Conservation (phyloP, 2,329 filamentous ascomycete species). For the Penicillium corylophilum region DNA sequence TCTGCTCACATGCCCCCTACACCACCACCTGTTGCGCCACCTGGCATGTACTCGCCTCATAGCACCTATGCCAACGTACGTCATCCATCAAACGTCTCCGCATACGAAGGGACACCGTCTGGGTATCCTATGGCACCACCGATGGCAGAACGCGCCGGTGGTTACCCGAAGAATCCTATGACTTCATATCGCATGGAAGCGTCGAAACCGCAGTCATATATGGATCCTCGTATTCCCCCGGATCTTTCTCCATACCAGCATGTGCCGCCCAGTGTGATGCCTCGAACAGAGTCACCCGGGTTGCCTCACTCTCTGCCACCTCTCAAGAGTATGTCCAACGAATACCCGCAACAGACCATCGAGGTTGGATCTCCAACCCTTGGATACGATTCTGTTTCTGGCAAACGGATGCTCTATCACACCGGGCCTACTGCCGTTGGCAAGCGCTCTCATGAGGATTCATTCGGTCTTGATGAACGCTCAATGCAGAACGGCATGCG, state of each 20-base stretch:
- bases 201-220: slow-evolving; percentile 30
- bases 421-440: slow-evolving; percentile 24
- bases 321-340: slow-evolving; percentile 34
- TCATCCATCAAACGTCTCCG: slow-evolving; percentile 32
- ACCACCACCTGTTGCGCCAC: slow-evolving; percentile 40
- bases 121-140: slow-evolving; percentile 24
- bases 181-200: slow-evolving; percentile 32
- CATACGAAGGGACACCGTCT: slow-evolving; percentile 30
- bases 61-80: slow-evolving; percentile 34
- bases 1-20: slow-evolving; percentile 44
- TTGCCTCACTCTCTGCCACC: slow-evolving; percentile 33
- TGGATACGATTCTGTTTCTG: slow-evolving; percentile 23
- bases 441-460: slow-evolving; percentile 40
- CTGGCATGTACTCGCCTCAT: slow-evolving; percentile 36
- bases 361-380: slow-evolving; percentile 25
- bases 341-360: slow-evolving; percentile 29
- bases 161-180: slow-evolving; percentile 29
- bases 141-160: slow-evolving; percentile 20
- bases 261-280: slow-evolving; percentile 26
- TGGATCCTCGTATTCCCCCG: slow-evolving; percentile 25
- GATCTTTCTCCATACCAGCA: slow-evolving; percentile 43
- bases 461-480: slow-evolving; percentile 41
- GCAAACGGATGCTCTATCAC: slow-evolving; percentile 34
- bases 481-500: slow-evolving; percentile 47
- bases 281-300: slow-evolving; percentile 29